Conservation (phyloP, 2,329 filamentous ascomycete genomes). For the Penicillium olsonii region DNA sequence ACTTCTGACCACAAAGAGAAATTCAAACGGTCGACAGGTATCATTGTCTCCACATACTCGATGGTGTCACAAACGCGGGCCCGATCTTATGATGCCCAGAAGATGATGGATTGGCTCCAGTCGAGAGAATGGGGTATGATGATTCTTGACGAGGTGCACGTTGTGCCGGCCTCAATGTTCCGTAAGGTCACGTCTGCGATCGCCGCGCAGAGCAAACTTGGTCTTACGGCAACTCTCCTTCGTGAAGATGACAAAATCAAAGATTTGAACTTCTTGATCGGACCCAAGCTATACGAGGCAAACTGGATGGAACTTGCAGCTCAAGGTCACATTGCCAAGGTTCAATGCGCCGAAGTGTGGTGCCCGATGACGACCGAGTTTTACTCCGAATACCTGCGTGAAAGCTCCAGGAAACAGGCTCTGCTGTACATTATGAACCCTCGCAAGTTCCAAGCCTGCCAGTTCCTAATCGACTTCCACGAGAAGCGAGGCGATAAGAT, state of each 20-base stretch:
- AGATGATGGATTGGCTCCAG: constrained; percentile 95
- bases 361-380: constrained; percentile 99
- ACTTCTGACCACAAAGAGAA: constrained; percentile 87
- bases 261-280: constrained; percentile 95
- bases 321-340: constrained; percentile 93
- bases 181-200: constrained; percentile 89
- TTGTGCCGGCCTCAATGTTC: constrained; percentile 96
- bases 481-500: constrained; percentile 94
- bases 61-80: constrained; percentile 95
- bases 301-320: constrained; percentile 99
- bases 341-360: constrained; percentile 98
- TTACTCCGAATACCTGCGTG: constrained; percentile 85
- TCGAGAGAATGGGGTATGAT: constrained; percentile 94
- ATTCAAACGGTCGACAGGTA: constrained; percentile 86
- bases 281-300: constrained; percentile 94
- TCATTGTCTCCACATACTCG: constrained; percentile 96
- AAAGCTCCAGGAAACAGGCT: constrained; percentile 65
- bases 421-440: constrained; percentile 97
- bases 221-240: constrained; percentile 87
- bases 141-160: constrained; percentile 96
- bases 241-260: constrained; percentile 98
- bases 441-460: constrained; percentile 92
- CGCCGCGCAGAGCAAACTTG: constrained; percentile 92
- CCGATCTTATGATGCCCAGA: constrained; percentile 86
- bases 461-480: constrained; percentile 98